Evolutionary conservation across 192 early-diverging fungal genomes (phyloP).

Genomic region (Coemansia erecta): DNA sequence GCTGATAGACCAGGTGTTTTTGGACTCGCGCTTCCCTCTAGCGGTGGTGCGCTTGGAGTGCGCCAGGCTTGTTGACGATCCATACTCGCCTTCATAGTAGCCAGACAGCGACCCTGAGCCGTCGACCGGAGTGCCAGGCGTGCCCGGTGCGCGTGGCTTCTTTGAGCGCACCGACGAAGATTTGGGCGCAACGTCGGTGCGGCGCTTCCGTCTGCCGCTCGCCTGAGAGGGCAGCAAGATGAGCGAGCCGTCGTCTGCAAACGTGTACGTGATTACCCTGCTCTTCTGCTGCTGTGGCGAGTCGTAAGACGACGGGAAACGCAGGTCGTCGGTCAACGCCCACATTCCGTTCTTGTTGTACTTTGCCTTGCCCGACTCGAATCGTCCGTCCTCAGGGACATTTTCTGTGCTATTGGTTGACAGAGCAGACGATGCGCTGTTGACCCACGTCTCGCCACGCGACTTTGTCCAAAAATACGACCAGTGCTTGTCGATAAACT

Average conservation of each 20-base stretch:
- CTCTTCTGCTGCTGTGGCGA: constrained; percentile 55
- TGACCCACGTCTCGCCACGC: constrained; percentile 62
- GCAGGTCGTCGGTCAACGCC: constrained; percentile 52
- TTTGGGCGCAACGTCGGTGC: constrained; percentile 26
- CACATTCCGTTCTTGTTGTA: constrained; percentile 57
- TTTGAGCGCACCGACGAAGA: constrained; percentile 17
- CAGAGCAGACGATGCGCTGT: constrained; percentile 59
- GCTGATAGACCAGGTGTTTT: constrained; percentile 43
- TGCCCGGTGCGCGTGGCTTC: constrained; percentile 25
- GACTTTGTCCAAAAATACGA: constrained; percentile 64
- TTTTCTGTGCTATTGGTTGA: constrained; percentile 57
- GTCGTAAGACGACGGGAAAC: constrained; percentile 54
- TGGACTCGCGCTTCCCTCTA: constrained; percentile 35
- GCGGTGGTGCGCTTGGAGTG: constrained; percentile 18
- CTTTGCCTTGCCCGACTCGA: constrained; percentile 58
- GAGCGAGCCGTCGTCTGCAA: constrained; percentile 51
- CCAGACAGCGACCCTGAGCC: constrained; percentile 8
- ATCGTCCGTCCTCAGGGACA: constrained; percentile 54
- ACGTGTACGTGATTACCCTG: constrained; percentile 49
- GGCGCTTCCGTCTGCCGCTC: constrained; percentile 42
- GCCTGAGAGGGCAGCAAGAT: constrained; percentile 45
- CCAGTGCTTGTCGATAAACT: constrained; percentile 70
- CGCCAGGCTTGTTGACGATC: constrained; percentile 2
- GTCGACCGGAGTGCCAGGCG: not conserved
- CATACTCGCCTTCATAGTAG: not conserved